Evolutionary conservation across 352 stramenopile genomes (phyloP).

Genomic region (Phytophthora sp.): DNA sequence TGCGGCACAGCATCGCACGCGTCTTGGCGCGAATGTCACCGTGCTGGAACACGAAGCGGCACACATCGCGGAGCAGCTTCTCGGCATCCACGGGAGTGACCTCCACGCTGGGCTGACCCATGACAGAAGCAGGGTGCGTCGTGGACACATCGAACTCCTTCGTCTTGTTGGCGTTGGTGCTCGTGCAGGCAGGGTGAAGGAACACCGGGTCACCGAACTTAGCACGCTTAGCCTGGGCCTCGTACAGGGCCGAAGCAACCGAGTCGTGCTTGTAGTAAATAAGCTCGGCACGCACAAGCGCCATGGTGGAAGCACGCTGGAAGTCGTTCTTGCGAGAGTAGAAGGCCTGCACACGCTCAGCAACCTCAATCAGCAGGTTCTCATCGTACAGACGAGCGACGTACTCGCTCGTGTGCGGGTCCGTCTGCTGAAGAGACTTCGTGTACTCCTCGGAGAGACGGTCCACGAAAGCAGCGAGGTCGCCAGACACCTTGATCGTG

Average conservation of each 20-base stretch:
- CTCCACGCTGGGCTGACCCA: slow-evolving; percentile 75
- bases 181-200: slow-evolving; percentile 90
- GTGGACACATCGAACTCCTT: slow-evolving; percentile 62
- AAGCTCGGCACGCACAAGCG: slow-evolving; percentile 94
- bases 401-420: slow-evolving; percentile 96
- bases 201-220: slow-evolving; percentile 86
- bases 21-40: slow-evolving; percentile 94
- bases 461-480: slow-evolving; percentile 89
- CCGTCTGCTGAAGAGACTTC: slow-evolving; percentile 97
- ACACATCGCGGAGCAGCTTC: slow-evolving; percentile 90
- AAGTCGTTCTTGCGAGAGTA: slow-evolving; percentile 85
- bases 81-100: slow-evolving; percentile 66
- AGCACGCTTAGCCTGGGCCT: slow-evolving; percentile 82
- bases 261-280: slow-evolving; percentile 98
- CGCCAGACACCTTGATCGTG: slow-evolving; percentile 89
- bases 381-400: slow-evolving; percentile 95
- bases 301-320: slow-evolving; percentile 85
- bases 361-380: slow-evolving; percentile 87
- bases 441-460: slow-evolving; percentile 98
- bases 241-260: slow-evolving; percentile 82
- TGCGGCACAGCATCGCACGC: slow-evolving; percentile 98
- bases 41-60: slow-evolving; percentile 94
- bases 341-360: slow-evolving; percentile 91
- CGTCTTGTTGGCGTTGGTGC: slow-evolving; percentile 44
- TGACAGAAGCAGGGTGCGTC: slow-evolving; percentile 76